Evolutionary conservation across 352 stramenopile genomes (phyloP).

Genomic region (Globisporangium abappressorium): DNA sequence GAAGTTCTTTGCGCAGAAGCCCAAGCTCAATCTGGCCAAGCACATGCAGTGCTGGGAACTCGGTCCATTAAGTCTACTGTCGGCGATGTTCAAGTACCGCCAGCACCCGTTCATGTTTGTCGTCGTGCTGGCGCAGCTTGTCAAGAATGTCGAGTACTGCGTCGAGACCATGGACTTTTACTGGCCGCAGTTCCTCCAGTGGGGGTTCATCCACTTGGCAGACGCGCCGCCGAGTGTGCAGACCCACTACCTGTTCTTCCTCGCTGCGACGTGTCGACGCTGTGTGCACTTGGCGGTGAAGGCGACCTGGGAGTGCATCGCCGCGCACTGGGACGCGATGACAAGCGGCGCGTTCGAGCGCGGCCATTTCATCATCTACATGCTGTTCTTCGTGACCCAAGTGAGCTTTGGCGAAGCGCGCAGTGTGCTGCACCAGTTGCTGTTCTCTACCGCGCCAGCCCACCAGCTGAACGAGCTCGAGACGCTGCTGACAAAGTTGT

Average conservation of each 20-base stretch:
- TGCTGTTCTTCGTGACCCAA: conserved; percentile 65
- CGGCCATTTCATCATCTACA: conserved; percentile 46
- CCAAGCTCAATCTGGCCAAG: conserved; percentile 37
- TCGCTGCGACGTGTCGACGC: conserved; percentile 46
- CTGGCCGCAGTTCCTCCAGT: conserved; percentile 69
- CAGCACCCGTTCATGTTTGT: conserved; percentile 71
- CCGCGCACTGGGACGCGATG: conserved; percentile 62
- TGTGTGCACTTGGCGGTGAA: conserved; percentile 56
- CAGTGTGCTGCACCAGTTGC: conserved; percentile 38
- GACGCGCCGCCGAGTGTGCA: conserved; percentile 51
- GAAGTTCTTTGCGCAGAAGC: conserved; percentile 51
- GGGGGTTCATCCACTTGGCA: conserved; percentile 46
- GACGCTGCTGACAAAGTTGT: conserved; percentile 35
- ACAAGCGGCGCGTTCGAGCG: conserved; percentile 34
- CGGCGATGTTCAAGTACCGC: conserved; percentile 64
- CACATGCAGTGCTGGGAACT: conserved; percentile 41
- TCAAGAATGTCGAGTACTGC: conserved; percentile 54
- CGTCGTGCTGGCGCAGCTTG: conserved; percentile 54
- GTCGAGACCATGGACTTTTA: conserved; percentile 64
- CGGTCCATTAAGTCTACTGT: conserved; percentile 49
- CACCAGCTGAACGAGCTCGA: conserved; percentile 48
- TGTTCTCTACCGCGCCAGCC: conserved; percentile 38
- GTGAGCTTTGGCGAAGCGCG: conserved; percentile 50
- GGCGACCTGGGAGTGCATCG: conserved; percentile 63
- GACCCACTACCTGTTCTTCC: conserved; percentile 62